Evolutionary conservation across 1,139 yeast genomes (phyloP), one percentile per base, ranked within the genome.

Genomic region (Debaryomycetaceae sp.): DNA sequence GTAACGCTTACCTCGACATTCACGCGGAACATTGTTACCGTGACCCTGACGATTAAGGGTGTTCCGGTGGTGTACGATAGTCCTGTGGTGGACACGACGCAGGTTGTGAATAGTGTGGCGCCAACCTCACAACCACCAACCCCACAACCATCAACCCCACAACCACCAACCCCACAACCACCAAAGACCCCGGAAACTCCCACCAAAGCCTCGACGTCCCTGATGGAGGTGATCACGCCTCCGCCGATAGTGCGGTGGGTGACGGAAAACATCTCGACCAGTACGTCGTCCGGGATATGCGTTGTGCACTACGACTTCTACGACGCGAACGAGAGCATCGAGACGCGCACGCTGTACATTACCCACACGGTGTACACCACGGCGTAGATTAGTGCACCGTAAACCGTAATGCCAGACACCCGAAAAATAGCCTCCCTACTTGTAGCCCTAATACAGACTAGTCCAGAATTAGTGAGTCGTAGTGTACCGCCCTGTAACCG

Each of bases 171-270:
- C n/a, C n/a, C n/a, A n/a, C n/a, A n/a, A n/a, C n/a, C n/a, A n/a
- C n/a, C n/a, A n/a, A 18, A 6, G 8, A 18, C 20, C 20, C 6
- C 20, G 6, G 8, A 18, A 18, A 10, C 20, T 18, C 20, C 12
- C 28, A 27, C 10, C 32, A 10, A 45, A 45, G 20, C 20, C 8
- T 18, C 20, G 8, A 18, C 8, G 8, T 18, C 20, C 20, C 8
- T 7, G 6, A 18, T 18, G 20, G 10, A 6, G 8, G 20, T 18
- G 20, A 10, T 18, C 6, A 7, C 20, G 8, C 20, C 20, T 10
- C 6, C 20, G 6, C 20, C 20, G 10, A 18, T 18, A 6, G 20
- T 18, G 8, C 6, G 10, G 8, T 18, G 20, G 20, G 6, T 10
- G 10, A 18, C 20, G 10, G 6, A 18, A 7, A 18, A 18, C 10